Evolutionary conservation across 805 yeast genomes (phyloP), one percentile per base, ranked within the genome.

Genomic region (Debaryomyces castellii): DNA sequence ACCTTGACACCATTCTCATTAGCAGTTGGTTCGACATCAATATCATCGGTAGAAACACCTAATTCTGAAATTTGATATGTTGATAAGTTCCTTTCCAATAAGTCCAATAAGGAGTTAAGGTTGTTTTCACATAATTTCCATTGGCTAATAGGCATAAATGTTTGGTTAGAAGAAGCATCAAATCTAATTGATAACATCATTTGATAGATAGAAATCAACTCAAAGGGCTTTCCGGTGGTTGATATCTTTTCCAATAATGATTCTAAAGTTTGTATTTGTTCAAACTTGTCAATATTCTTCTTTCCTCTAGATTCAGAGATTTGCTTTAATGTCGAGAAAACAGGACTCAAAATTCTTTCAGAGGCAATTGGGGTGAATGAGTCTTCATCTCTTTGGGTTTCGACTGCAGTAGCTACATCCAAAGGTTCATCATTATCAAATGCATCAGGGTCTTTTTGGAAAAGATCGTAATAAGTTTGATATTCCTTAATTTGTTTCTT

Each of bases 231-330:
- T 35, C 60, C 62, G 32, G 54, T 55, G 10, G 54, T 41, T 40
- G 47, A 44, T 45, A 58, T 56, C 12, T 58, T 59, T 21, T 48
- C 59, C 45, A 84, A 75, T 51, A 88, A 73, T 39, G 73, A 75
- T 69, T 87, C 96, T 60, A 94, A 75, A 38, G 77, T 73, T 45
- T 72, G 70, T 52, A 90, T 81, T 67, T 92, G 96, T 66, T 88
- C 96, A 51, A 63, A 66, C 52, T 84, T 81, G 66, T 92, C 96
- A 51, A 89, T 86, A 65, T 89, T 90, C 76, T 89, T 92, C 77
- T 91, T 91, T 75, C 99, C 99, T 72, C 99, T 85, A 41, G 90
- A 77, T 67, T 94, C 98, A 49, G 87, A 73, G 46, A 94, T 83
- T 44, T 81, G 67, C 63, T 85, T 80, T 63, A 94, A 76, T 28